Base-by-base conservation (phyloP, 805 yeast species). In the Ogataea populi-albae region DNA sequence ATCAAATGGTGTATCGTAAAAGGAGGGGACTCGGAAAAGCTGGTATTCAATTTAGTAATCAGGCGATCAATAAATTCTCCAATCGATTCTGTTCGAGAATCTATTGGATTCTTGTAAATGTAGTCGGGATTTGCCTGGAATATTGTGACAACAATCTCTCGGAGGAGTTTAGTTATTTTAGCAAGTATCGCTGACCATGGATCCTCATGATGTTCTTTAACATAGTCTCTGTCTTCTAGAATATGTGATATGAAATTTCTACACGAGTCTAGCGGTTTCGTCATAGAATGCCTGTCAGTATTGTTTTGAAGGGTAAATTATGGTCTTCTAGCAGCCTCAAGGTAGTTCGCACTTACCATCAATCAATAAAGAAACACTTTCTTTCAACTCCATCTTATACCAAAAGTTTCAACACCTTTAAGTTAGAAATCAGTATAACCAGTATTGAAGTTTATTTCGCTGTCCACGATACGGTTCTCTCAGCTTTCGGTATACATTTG, bases 21-120 rank as follows among this genome's bases (percentile, higher is more conserved):
- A 3, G 64, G 64, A 1, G 64, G 64, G 1, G 60, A 51, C 2
- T 32, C 31, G 0, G 24, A 12, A 24, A 57, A 57, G n/a, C 38
- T 36, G 2, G 29, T 21, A 6, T 17, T n/a, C 14, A 54, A 29
- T 23, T 38, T 41, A 1, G 16, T 7, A 5, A 23, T 28, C 9
- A 51, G 26, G 23, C 53, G 35, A 5, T 35, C 23, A 5, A 46
- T 31, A 21, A 48, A 38, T 10, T 38, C 35, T 5, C 34, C 30
- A 4, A 56, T 42, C 0, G 50, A 30, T 26, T 50, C 52, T 8
- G 26, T 19, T 18, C 15, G 26, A 14, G 17, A 5, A 19, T 36
- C 37, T 12, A 48, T 24, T 8, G 52, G 52, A 17, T 41, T 46
- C 11, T 20, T 25, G 6, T 35, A 26, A 9, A 33, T 29, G 21